Base-by-base conservation (phyloP, 345 rosid genomes). In the Clausena lansium region DNA sequence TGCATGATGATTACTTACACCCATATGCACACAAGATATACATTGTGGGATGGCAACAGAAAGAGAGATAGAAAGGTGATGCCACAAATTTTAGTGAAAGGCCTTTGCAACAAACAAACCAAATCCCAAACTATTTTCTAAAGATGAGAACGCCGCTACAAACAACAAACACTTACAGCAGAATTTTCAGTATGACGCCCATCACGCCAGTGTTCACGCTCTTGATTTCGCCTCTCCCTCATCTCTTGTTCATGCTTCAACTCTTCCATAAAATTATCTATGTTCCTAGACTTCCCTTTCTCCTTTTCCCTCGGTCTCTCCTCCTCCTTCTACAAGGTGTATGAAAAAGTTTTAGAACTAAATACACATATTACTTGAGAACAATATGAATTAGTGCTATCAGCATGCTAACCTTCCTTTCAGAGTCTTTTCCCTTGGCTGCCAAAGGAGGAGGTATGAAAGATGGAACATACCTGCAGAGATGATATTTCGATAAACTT, bases 221-320 rank as follows among this genome's bases (percentile, higher is more conserved):
- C 98, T 82, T 89, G 98, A 85, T 93, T 92, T 76, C 99, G 78
- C 81, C 91, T 97, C 87, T 93, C 99, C 81, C 98, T 93, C 95
- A 90, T 77, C 82, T 97, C 99, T 75, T 97, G 99, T 69, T 94
- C 99, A 83, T 91, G 98, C 86, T 93, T 97, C 88, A 97, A 85
- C 89, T 97, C 98, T 87, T 94, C 99, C 98, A 97, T 90, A 78
- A 97, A 97, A 83, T 94, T 84, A 86, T 97, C 98, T 82, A 97
- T 97, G 78, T 94, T 97, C 60, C 98, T 86, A 54, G 93, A 62
- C 86, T 93, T 97, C 76, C 95, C 97, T 85, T 90, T 97, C 38
- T 97, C 99, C 78, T 83, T 92, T 71, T 94, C 97, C 80, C 82
- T 94, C 3, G 85, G 78, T 76, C 89, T 91, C 74, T 92, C 98